A percentile compares a stretch with the other conserved stretches of the same genome.
Evolutionary conservation across 345 rosid genomes (phyloP).

Genomic region (Eucalyptus camaldulensis): DNA sequence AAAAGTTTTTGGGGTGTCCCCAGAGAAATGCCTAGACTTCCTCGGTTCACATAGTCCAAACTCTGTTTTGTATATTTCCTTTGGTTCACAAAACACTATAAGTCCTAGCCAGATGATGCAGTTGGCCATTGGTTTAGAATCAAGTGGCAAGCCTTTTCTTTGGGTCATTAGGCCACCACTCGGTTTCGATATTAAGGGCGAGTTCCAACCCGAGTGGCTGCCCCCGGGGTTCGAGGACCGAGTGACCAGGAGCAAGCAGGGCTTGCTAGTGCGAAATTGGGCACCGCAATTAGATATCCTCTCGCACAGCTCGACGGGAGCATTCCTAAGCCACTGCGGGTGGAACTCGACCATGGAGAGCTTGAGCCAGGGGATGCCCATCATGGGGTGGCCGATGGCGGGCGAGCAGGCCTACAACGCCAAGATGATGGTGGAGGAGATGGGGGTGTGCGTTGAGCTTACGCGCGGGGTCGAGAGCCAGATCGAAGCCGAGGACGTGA

Average conservation of each 20-base stretch:
- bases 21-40: constrained; percentile 19
- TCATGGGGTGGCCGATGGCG: constrained; percentile 42
- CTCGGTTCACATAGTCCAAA: constrained; percentile 3
- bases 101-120: constrained; percentile 30
- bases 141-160: constrained; percentile 16
- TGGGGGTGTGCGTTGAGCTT: constrained; percentile 26
- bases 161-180: constrained; percentile 35
- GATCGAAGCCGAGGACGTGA: constrained; percentile 2
- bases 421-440: constrained; percentile 41
- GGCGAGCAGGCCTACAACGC: constrained; percentile 32
- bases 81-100: constrained; percentile 39
- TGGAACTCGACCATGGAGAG: constrained; percentile 48
- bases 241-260: background rate
- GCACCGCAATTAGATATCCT: constrained; percentile 39
- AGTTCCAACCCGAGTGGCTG: constrained; percentile 28
- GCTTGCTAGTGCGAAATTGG: constrained; percentile 28
- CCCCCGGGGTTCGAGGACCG: constrained; percentile 29
- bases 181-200: constrained; percentile 21
- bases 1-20: constrained; percentile 6
- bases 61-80: constrained; percentile 28
- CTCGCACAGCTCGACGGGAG: constrained; percentile 24
- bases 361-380: constrained; percentile 31
- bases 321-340: constrained; percentile 36
- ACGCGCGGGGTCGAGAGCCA: constrained; percentile 11
- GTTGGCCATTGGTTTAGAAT: constrained; percentile 28